Conservation (phyloP, 306 rosid species). For the Cicer cuneatum region DNA sequence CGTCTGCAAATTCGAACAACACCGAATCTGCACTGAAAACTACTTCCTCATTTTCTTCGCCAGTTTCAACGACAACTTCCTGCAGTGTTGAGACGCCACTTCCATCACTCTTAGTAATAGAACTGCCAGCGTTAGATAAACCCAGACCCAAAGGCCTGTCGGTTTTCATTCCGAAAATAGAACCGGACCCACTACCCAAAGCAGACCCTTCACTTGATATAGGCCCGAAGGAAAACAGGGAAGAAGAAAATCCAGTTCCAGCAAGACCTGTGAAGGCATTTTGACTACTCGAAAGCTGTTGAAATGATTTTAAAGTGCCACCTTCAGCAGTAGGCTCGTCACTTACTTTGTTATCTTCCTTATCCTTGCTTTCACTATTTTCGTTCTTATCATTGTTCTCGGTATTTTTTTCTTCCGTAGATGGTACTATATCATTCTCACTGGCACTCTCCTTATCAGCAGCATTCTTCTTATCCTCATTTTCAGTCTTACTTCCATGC, state of each 20-base stretch:
- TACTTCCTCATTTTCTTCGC: slow-evolving; percentile 86
- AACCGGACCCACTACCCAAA: slow-evolving; percentile 41
- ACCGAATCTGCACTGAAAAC: slow-evolving; percentile 78
- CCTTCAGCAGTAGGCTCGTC: slow-evolving; percentile 62
- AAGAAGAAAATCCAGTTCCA: slow-evolving; percentile 84
- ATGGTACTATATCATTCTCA: slow-evolving; percentile 46
- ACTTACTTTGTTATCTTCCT: slow-evolving; percentile 52
- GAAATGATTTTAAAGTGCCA: slow-evolving; percentile 74
- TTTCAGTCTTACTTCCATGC: slow-evolving; percentile 37
- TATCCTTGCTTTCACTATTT: slow-evolving; percentile 45
- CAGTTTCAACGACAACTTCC: slow-evolving; percentile 88
- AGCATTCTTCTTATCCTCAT: slow-evolving; percentile 44
- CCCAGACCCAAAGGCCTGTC: slow-evolving; percentile 73
- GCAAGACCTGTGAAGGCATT: slow-evolving; percentile 97
- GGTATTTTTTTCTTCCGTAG: slow-evolving; percentile 32
- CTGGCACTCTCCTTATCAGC: slow-evolving; percentile 41
- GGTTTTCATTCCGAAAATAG: slow-evolving; percentile 57
- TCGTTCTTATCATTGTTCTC: slow-evolving; percentile 42
- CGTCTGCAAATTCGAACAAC: slow-evolving; percentile 74
- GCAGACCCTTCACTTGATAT: slow-evolving; percentile 59
- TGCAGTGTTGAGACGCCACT: slow-evolving; percentile 64
- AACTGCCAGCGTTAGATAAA: slow-evolving; percentile 70
- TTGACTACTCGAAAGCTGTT: slow-evolving; percentile 85
- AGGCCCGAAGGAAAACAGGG: slow-evolving; percentile 82
- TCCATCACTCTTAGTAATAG: slow-evolving; percentile 70